phyloP scores from a whole-genome alignment of 176 grass and related monocot species.

The Secale cereale region DNA sequence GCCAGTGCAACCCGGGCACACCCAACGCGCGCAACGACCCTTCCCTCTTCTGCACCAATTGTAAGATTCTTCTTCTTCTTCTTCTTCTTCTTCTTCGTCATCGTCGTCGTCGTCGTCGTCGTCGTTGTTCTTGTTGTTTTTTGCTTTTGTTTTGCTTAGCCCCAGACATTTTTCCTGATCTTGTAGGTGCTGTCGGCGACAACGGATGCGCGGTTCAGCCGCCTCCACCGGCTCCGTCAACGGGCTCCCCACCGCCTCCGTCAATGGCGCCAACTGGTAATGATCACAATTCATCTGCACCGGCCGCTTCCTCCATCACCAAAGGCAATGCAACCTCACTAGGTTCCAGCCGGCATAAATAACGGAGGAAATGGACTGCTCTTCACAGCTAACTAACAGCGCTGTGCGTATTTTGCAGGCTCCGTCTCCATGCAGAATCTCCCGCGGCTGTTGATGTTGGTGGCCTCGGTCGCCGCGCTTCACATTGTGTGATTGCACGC shows the following conservation, averaged over 20 bases:
- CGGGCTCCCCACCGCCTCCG: neutral
- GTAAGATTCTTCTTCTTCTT: neutral
- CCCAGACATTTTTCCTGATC: neutral
- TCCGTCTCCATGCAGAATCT: neutral
- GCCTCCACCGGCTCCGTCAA: neutral
- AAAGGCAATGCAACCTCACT: conserved; percentile 31
- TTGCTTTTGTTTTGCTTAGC: neutral
- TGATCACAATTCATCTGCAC: neutral
- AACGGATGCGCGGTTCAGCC: neutral
- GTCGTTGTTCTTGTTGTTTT: too few relatives aligned
- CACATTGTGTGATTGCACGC: neutral
- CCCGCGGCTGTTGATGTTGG: neutral
- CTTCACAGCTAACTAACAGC: neutral
- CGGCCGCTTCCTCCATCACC: neutral
- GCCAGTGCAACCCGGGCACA: conserved; percentile 2
- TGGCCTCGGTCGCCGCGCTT: neutral
- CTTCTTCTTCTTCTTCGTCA: neutral
- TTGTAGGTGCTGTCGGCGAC: neutral
- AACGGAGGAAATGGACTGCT: neutral
- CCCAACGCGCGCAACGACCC: conserved; percentile 10
- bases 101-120: too few relatives aligned
- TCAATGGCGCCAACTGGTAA: neutral
- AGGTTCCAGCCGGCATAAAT: neutral
- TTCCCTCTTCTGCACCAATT: conserved; percentile 17
- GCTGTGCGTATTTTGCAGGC: neutral